These are phyloP conservation scores for Suillus sp. DNA, from an alignment of 768 basidiomycete species.

Conservation along the genomic window DNA sequence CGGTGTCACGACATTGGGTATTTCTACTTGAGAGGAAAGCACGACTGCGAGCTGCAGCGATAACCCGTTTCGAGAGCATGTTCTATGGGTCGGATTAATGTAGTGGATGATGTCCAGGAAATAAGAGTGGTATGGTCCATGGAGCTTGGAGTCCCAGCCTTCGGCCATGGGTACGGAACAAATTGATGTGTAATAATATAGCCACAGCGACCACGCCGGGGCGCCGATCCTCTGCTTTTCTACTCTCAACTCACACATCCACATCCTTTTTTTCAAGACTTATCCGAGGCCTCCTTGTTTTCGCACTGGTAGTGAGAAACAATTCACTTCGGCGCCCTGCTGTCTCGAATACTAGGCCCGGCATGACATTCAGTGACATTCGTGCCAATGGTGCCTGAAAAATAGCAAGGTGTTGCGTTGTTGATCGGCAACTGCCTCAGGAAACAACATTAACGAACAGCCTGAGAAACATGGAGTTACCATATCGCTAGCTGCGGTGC, in stretches of 20 bases:
- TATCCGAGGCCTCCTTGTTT: not conserved
- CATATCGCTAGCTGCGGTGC: not conserved
- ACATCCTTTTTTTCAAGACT: not conserved
- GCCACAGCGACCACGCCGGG: not conserved
- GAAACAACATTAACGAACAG: not conserved
- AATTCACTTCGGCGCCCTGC: not conserved
- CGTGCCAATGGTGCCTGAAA: not conserved
- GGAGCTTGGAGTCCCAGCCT: not conserved
- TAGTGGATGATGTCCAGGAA: not conserved
- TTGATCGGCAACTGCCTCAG: not conserved
- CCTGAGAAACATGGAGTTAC: not conserved
- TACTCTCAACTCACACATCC: constrained; percentile 6
- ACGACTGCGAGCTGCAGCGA: constrained; percentile 65
- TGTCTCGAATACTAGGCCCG: not conserved
- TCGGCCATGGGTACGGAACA: constrained; percentile 6
- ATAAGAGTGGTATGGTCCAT: constrained; percentile 7
- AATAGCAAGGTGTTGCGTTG: not conserved
- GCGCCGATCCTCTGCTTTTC: constrained; percentile 2
- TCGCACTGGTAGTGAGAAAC: not conserved
- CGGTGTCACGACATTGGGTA: constrained; percentile 25
- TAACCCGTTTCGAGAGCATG: constrained; percentile 74
- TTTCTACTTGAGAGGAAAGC: constrained; percentile 44
- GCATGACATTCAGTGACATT: not conserved
- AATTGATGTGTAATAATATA: constrained; percentile 3
- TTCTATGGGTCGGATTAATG: not conserved